phyloP scores from a whole-genome alignment of 805 yeast species.

The Kluyveromyces siamensis region DNA sequence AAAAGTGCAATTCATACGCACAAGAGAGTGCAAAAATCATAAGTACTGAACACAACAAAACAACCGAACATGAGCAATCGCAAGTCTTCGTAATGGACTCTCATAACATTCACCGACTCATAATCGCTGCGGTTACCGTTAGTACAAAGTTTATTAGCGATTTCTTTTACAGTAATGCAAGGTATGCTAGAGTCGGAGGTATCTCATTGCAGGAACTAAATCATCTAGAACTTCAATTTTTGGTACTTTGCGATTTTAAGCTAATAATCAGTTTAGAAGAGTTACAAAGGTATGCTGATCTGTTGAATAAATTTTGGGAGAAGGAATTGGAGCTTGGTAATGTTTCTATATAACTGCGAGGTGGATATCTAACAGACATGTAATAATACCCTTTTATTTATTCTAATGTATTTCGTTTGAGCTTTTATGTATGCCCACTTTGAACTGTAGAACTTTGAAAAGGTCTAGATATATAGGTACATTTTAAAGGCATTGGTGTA shows the following conservation, averaged over 20 bases:
- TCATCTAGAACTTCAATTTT: slow-evolving; percentile 82
- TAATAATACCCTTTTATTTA: too few species aligned
- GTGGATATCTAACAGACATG: neutral
- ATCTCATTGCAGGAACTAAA: slow-evolving; percentile 88
- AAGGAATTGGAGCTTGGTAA: slow-evolving; percentile 32
- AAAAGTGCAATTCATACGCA: slow-evolving; percentile 34
- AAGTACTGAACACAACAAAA: slow-evolving; percentile 4
- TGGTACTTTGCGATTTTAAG: slow-evolving; percentile 75
- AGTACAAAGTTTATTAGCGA: slow-evolving; percentile 92
- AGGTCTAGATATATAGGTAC: too few species aligned
- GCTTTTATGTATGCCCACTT: too few species aligned
- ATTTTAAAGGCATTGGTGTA: too few species aligned
- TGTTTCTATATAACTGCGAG: neutral
- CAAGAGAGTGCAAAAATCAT: slow-evolving; percentile 10
- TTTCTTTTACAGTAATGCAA: slow-evolving; percentile 84
- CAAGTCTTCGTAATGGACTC: slow-evolving; percentile 92
- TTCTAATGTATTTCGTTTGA: neutral
- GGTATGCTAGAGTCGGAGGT: slow-evolving; percentile 95
- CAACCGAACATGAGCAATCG: slow-evolving; percentile 21
- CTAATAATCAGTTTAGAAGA: slow-evolving; percentile 85
- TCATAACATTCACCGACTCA: slow-evolving; percentile 86
- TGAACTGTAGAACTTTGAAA: too few species aligned
- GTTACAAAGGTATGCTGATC: slow-evolving; percentile 80
- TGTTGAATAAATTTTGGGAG: slow-evolving; percentile 76
- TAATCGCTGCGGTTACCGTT: slow-evolving; percentile 91